phyloP scores from a whole-genome alignment of 352 stramenopile species.

The Pseudoperonospora humuli region DNA sequence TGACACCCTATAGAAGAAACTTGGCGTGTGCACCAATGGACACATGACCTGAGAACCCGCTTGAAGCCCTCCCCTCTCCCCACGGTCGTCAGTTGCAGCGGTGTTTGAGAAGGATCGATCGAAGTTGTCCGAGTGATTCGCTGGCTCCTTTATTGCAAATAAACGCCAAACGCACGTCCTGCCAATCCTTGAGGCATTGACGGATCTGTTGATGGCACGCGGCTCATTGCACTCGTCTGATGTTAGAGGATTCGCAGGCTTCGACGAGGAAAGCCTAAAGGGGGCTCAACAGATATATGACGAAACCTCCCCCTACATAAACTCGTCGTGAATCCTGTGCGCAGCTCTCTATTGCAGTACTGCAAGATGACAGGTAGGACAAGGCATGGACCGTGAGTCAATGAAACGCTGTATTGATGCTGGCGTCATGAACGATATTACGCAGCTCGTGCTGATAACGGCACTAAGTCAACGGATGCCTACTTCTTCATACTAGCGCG shows the following conservation, averaged over 20 bases:
- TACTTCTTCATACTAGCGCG: neutral
- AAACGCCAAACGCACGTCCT: slow-evolving; percentile 7
- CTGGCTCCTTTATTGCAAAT: slow-evolving; percentile 15
- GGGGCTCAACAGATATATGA: too few species aligned
- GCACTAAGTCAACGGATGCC: neutral
- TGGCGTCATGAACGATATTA: neutral
- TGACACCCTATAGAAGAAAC: neutral
- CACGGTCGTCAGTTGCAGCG: too few species aligned
- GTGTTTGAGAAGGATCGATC: slow-evolving; percentile 7
- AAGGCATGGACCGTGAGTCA: slow-evolving; percentile 3
- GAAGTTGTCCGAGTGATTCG: slow-evolving; percentile 13
- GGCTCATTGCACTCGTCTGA: too few species aligned
- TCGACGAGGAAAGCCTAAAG: too few species aligned
- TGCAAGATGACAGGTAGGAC: neutral
- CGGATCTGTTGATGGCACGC: slow-evolving; percentile 10
- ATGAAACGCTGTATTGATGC: slow-evolving; percentile 1
- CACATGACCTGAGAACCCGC: too few species aligned
- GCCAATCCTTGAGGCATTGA: slow-evolving; percentile 13
- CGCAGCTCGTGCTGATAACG: neutral
- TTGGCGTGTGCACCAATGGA: too few species aligned
- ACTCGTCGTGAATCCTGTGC: neutral
- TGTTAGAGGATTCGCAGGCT: too few species aligned
- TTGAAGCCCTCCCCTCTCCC: slow-evolving; percentile 1
- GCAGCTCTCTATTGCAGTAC: neutral
- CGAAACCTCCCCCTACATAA: neutral